Evolutionary conservation across 2,329 filamentous ascomycete species (phyloP), one percentile per base, ranked within the genome.

Genomic region (Ophiocordyceps robertsii): DNA sequence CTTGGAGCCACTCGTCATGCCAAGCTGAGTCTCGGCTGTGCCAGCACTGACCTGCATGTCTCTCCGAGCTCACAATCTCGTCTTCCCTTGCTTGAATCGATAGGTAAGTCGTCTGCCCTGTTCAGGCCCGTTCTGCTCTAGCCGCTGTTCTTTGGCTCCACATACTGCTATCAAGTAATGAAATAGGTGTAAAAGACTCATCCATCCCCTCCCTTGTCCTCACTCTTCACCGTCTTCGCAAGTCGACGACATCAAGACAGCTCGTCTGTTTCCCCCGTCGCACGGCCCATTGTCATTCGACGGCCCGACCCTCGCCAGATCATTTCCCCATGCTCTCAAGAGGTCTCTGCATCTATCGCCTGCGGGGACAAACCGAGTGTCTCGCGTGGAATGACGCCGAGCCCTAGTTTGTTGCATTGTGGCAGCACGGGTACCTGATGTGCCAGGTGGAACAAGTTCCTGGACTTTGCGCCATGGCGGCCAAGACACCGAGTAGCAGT

Each of bases 381-480:
- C 41, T 43, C 24, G 33, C 37, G 30, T 5, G 41, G 16, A 16
- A 39, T 39, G 21, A 35, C 31, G n/a, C 41, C 12, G 41, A 39
- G 38, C 37, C 41, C 37, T 35, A 29, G 31, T 41, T 7, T 24
- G 24, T 24, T n/a, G 24, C 24, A 24, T 7, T 7, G 24, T 24
- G 7, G 24, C 24, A 24, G 4, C 24, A 7, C 7, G 24, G 24
- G 24, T 24, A 24, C 24, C n/a, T n/a, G n/a, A n/a, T n/a, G n/a
- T n/a, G n/a, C n/a, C n/a, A n/a, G n/a, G n/a, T n/a, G n/a, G n/a
- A 4, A 24, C 24, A 24, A 7, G 24, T 4, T 24, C 24, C 24
- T 24, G 24, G 4, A 24, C 24, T 4, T 7, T 7, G 24, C 4
- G 7, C 4, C 7, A 7, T 24, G 4, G 24, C 24, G 24, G 24